Evolutionary conservation across 129 eudicot species (phyloP).

Genomic region (Rutidosis leptorrhynchoides): DNA sequence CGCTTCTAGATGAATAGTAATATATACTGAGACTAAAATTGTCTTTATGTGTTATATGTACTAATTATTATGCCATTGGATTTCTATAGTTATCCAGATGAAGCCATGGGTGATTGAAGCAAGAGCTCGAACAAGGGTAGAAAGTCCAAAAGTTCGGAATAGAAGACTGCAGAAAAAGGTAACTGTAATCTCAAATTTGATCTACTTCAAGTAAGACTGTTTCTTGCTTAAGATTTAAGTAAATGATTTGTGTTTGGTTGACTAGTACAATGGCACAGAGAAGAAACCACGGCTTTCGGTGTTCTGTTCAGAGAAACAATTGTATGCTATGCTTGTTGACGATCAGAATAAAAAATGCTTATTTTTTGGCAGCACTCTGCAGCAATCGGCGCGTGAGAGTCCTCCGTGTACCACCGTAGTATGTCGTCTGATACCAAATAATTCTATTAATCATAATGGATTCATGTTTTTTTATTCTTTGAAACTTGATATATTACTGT

Average conservation of each 20-base stretch:
- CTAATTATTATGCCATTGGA: background rate
- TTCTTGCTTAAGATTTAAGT: background rate
- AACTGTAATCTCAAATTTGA: background rate
- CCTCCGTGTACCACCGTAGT: conserved; percentile 63
- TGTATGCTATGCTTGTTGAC: conserved; percentile 88
- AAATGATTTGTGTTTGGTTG: conserved; percentile 5
- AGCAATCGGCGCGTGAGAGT: conserved; percentile 55
- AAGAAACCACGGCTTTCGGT: conserved; percentile 95
- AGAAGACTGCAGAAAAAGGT: background rate
- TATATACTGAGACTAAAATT: background rate
- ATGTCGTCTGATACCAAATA: conserved; percentile 25
- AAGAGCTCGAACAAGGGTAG: background rate
- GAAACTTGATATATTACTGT: background rate
- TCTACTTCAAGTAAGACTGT: background rate
- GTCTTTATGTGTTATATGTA: background rate
- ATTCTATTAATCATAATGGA: background rate
- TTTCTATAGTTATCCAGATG: background rate
- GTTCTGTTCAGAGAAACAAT: conserved; percentile 80
- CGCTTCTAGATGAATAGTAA: background rate
- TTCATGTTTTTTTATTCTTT: background rate
- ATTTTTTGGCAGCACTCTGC: conserved; percentile 81
- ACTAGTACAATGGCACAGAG: conserved; percentile 79
- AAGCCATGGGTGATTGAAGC: conserved; percentile 4
- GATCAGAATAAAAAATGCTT: conserved; percentile 84
- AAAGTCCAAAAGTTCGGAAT: background rate